Evolutionary conservation across 768 basidiomycete species (phyloP), one percentile per base, ranked within the genome.

Genomic region (Pulveroboletus sp.): DNA sequence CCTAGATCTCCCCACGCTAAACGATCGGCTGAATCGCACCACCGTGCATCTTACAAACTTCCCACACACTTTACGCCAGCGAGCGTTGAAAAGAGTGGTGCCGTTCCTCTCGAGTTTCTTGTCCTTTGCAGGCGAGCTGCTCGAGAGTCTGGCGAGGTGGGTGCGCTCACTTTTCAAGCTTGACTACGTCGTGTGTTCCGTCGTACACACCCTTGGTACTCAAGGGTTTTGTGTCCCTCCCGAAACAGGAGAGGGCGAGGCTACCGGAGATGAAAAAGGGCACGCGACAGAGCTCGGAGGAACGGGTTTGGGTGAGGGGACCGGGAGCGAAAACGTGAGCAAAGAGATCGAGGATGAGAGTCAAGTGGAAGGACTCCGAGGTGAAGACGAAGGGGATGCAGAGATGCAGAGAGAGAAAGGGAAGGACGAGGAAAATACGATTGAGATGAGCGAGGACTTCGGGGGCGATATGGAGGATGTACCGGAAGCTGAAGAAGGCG

Each of bases 261-360:
- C 70, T 2, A 75, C 68, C 2, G 78, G 76, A 4, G 80, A 75
- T 17, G 72, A 75, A 14, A 55, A 54, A 2, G 63, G 63, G 8
- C 54, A 63, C 2, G 66, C 71, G 9, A 73, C 76, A n/a, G 70
- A 72, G 20, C 74, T 75, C 6, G 89, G 77, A 30, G 95, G 95
- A 5, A 80, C 87, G 3, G 96, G 96, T 4, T 71, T 99, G 44
- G 96, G 96, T 3, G 83, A 89, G 57, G 96, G 96, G 2, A 73
- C 78, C 2, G 96, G 96, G 0, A 73, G 75, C 26, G 81, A 95
- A 64, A 87, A 97, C 60, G 86, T 93, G 49, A 93, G 89, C 74
- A 86, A 93, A 60, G 89, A 97, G 63, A 93, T 98, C 45, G 85
- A 94, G 62, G 93, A 97, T 49, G 93, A 98, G 69, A 87, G 89